These are phyloP conservation scores for Thymus quinquecostatus DNA, from an alignment of 257 asterid species.

Conservation along the genomic window DNA sequence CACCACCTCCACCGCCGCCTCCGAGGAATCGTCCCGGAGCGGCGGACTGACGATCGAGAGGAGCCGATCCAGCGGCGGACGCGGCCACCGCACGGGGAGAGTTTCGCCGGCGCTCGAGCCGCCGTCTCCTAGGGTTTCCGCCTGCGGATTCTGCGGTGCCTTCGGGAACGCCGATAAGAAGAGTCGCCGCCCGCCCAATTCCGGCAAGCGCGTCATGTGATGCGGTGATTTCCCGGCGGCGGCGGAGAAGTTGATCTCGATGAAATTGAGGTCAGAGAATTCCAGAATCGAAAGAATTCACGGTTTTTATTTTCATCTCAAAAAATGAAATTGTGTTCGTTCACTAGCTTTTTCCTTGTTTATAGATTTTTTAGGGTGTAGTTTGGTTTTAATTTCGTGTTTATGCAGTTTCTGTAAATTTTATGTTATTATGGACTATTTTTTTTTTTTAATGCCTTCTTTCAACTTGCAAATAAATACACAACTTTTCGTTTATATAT, in stretches of 20 bases:
- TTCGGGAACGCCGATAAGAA: constrained; percentile 34
- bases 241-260: neutral
- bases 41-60: constrained; percentile 50
- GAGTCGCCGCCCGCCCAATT: constrained; percentile 45
- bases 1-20: neutral
- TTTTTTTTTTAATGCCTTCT: neutral
- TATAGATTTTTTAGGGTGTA: neutral
- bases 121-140: constrained; percentile 52
- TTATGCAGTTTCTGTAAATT: constrained; percentile 25
- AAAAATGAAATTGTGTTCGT: constrained; percentile 2
- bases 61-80: constrained; percentile 42
- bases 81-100: constrained; percentile 43
- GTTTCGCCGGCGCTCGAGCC: constrained; percentile 53
- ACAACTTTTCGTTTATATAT: no score
- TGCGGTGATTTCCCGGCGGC: neutral
- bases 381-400: constrained; percentile 2
- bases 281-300: constrained; percentile 22
- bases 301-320: neutral
- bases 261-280: constrained; percentile 26
- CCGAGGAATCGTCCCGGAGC: constrained; percentile 13
- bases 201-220: constrained; percentile 49
- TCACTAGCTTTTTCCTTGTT: neutral
- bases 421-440: constrained; percentile 3
- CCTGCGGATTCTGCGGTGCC: constrained; percentile 51
- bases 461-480: no score